Base-by-base conservation (phyloP, 2,329 filamentous ascomycete species). In the Fusarium sambucinum region DNA sequence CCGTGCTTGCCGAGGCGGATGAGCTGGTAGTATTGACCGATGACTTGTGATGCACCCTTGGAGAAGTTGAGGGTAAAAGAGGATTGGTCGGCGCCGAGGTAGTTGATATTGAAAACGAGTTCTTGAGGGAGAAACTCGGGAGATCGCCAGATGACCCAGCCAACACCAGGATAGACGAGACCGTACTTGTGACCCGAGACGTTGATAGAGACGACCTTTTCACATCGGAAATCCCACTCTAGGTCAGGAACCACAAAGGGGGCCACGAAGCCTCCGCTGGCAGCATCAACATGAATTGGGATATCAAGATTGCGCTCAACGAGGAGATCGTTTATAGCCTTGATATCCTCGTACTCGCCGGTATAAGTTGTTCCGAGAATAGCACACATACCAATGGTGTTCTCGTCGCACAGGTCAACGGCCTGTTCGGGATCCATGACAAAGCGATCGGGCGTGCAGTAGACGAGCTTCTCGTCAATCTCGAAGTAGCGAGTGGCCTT, bases 51-150 rank as follows among this genome's bases (percentile, higher is more conserved):
- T 14, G 95, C 95, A 59, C 94, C 94, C 79, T 97, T 97, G 77
- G 92, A 96, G 84, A 98, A 98, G 85, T 98, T 98, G 62, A 98
- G 89, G 0, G 95, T 97, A 82, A 97, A 97, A 5, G 93, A 97
- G 3, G 94, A 91, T 79, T 98, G 95, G 77, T 97, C 93, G 13
- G 95, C 94, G 50, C 95, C 95, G 8, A 97, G 90, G 82, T 98
- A 98, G 86, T 97, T 97, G 87, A 98, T 97, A 86, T 97, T 97
- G 88, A 98, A 98, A 74, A 98, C 93, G 23, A 97, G 89, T 75
- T 97, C 94, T 77, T 95, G 86, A 10, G 95, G 95, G 4, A 97
- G 86, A 80, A 86, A 96, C 78, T 96, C 90, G 51, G 92, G 87
- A 38, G 89, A 87, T 47, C 94, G 89, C 94, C 94, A 97, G 70